Evolutionary conservation across 805 yeast species (phyloP), one percentile per base, ranked within the genome.

Genomic region (Kregervanrija pseudodelftensis): DNA sequence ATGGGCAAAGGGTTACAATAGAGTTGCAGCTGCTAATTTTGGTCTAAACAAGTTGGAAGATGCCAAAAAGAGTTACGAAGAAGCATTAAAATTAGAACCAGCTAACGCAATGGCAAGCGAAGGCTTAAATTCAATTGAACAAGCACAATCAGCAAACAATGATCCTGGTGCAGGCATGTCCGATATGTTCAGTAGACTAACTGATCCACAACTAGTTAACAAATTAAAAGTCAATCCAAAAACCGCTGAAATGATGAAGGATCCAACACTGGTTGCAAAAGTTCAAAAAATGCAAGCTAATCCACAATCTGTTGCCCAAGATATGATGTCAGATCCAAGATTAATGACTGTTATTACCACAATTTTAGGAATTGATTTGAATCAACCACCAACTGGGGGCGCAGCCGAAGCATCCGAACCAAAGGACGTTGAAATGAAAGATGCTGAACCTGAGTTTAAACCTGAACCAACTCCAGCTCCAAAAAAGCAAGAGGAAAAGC

Each of bases 1-100:
- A 2, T 93, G 98, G 98, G 89, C 96, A 16, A 93, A 93, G 67
- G 99, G 98, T 40, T 86, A 85, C 72, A 85, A 81, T 59, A 82
- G 99, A 66, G 84, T 85, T 33, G 99, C 87, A 48, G 90, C 97
- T 52, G 99, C 99, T 31, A 79, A 82, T 41, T 82, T 73, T 57
- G 99, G 99, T n/a, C 69, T 85, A 48, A 88, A 88, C 13, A 76
- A 85, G 48, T 74, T 82, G 41, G 89, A 85, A 30, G 85, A 77
- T 16, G 93, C 98, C 39, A 77, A 76, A 54, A 64, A 65, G 28
- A 72, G 84, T 22, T 91, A 88, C 66, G 70, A 79, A 51, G 82
- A 83, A 63, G 95, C 96, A 8, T 68, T 91, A 53, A 85, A 83
- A 58, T 64, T 89, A 47, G 98, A 91, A 55, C 74, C 93, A 28